Evolutionary conservation across 2,329 filamentous ascomycete genomes (phyloP).

Genomic region (Hymenoscyphus fraxineus): DNA sequence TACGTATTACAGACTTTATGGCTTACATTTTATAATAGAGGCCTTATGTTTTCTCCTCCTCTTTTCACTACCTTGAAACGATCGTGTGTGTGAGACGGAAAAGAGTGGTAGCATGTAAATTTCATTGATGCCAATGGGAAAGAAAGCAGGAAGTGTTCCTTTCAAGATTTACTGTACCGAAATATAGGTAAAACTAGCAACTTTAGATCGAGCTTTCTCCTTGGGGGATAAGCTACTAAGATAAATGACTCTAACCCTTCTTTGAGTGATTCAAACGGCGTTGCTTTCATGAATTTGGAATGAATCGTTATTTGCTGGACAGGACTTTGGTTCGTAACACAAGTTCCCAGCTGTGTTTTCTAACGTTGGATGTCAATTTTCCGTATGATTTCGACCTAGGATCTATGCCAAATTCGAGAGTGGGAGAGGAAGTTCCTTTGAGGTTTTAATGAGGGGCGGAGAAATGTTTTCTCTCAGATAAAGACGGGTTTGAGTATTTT

Average conservation of each 20-base stretch:
- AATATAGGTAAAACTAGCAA: too few species aligned
- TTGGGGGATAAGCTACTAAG: too few species aligned
- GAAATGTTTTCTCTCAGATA: slow-evolving; percentile 24
- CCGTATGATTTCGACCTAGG: slow-evolving; percentile 17
- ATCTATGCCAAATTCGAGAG: slow-evolving; percentile 27
- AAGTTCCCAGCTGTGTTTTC: neutral
- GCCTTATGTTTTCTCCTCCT: neutral
- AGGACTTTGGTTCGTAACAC: neutral
- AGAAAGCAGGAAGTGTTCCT: neutral
- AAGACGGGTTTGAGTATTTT: neutral
- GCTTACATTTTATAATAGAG: neutral
- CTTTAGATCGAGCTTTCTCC: too few species aligned
- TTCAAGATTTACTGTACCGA: too few species aligned
- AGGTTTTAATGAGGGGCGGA: slow-evolving; percentile 27
- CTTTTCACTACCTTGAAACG: neutral
- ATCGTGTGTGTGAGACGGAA: too few species aligned
- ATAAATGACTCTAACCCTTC: too few species aligned
- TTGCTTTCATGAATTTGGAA: neutral
- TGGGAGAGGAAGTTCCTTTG: slow-evolving; percentile 23
- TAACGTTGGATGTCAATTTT: slow-evolving; percentile 7
- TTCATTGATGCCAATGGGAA: neutral
- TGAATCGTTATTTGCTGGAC: neutral
- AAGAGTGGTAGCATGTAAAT: neutral
- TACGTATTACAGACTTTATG: neutral
- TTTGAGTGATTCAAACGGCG: too few species aligned